These are phyloP conservation scores for Cucurbita pepo DNA, from an alignment of 306 rosid genomes.

Conservation along the genomic window DNA sequence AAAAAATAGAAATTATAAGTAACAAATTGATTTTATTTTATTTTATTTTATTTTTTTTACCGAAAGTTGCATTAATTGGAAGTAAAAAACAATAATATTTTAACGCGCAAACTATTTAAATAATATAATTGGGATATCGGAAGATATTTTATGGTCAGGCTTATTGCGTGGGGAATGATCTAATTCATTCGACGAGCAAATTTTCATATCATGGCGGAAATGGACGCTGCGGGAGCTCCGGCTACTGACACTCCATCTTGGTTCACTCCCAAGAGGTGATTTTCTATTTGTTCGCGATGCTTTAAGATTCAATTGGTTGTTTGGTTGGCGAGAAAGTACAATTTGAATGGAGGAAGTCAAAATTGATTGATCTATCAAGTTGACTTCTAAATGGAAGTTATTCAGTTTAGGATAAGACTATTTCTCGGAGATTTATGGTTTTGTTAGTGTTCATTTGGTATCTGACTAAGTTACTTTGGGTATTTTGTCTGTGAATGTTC, in stretches of 20 bases:
- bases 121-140: background rate
- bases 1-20: too few species aligned
- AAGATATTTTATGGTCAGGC: background rate
- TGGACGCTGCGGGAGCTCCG: slow-evolving; percentile 15
- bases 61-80: too few species aligned
- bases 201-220: slow-evolving; percentile 11
- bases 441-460: background rate
- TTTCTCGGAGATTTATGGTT: background rate
- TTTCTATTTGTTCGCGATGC: background rate
- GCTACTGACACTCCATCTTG: slow-evolving; percentile 39
- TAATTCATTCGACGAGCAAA: background rate
- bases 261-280: slow-evolving; percentile 70
- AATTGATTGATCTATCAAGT: background rate
- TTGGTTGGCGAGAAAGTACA: background rate
- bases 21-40: too few species aligned
- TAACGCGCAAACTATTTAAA: background rate
- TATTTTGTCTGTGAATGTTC: background rate
- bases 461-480: background rate
- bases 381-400: background rate
- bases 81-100: too few species aligned
- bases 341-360: background rate
- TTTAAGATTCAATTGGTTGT: slow-evolving; percentile 5
- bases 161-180: background rate
- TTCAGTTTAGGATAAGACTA: background rate
- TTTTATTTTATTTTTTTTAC: too few species aligned